A percentile compares a stretch with the other conserved stretches of the same genome.
phyloP scores from a whole-genome alignment of 257 asterid genomes.

The Solanum rostratum region DNA sequence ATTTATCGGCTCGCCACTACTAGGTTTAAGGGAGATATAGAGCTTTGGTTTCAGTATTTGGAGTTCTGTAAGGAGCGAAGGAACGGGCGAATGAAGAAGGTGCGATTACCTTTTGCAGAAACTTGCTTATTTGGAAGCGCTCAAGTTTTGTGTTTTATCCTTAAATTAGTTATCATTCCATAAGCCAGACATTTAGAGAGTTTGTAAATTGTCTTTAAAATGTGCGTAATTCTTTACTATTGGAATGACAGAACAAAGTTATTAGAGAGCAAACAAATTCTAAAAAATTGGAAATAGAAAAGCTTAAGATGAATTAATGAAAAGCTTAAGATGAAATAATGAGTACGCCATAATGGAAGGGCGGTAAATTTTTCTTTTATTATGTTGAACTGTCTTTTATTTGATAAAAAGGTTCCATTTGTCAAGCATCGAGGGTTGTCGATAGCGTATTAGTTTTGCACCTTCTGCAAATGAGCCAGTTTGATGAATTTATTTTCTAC shows the following conservation, averaged over 20 bases:
- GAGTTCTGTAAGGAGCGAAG: slow-evolving; percentile 69
- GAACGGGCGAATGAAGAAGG: slow-evolving; percentile 85
- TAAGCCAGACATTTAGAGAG: background rate
- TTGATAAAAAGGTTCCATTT: background rate
- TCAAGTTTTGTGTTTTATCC: background rate
- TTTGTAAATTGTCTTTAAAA: background rate
- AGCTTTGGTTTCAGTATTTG: slow-evolving; percentile 90
- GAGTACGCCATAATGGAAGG: background rate
- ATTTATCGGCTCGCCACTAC: slow-evolving; percentile 67
- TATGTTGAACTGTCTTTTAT: background rate
- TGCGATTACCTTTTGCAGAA: background rate
- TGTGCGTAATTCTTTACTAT: background rate
- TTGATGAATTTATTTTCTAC: background rate
- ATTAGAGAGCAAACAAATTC: background rate
- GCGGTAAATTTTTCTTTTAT: background rate
- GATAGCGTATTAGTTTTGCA: background rate
- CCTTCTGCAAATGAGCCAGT: background rate
- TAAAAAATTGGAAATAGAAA: background rate
- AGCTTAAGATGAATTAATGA: background rate
- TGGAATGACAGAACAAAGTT: background rate
- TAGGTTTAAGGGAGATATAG: slow-evolving; percentile 81
- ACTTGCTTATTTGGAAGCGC: background rate
- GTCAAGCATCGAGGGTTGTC: background rate
- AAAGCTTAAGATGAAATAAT: background rate
- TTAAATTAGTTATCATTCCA: background rate